Evolutionary conservation across 2,329 filamentous ascomycete species (phyloP).

Genomic region (Zymoseptoria crescenta): DNA sequence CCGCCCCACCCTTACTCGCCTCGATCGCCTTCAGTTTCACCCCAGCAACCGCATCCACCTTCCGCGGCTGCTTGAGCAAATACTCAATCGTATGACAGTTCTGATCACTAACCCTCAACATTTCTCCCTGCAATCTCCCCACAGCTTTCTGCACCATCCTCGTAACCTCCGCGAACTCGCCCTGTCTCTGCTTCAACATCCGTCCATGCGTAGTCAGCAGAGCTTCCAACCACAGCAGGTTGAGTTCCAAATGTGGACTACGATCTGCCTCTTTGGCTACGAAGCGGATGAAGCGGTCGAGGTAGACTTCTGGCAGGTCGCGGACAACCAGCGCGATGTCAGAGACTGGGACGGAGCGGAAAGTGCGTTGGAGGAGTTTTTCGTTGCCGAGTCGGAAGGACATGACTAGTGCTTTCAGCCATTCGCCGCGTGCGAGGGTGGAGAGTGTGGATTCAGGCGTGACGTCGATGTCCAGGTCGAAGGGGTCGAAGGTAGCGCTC

Average conservation of each 20-base stretch:
- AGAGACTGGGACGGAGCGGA: slow-evolving; percentile 67
- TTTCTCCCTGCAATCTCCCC: slow-evolving; percentile 69
- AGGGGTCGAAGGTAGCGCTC: slow-evolving; percentile 81
- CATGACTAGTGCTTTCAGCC: slow-evolving; percentile 91
- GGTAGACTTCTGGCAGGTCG: slow-evolving; percentile 75
- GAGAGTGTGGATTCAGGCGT: slow-evolving; percentile 64
- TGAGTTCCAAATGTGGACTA: slow-evolving; percentile 90
- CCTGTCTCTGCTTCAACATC: slow-evolving; percentile 73
- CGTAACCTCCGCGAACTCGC: slow-evolving; percentile 74
- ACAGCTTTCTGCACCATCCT: slow-evolving; percentile 75
- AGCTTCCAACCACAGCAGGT: slow-evolving; percentile 83
- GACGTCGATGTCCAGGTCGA: slow-evolving; percentile 89
- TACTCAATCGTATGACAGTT: slow-evolving; percentile 89
- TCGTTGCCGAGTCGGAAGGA: slow-evolving; percentile 90
- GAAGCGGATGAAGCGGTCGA: slow-evolving; percentile 75
- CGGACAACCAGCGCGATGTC: slow-evolving; percentile 73
- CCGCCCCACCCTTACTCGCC: slow-evolving; percentile 9
- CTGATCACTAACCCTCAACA: slow-evolving; percentile 75
- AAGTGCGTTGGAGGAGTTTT: slow-evolving; percentile 73
- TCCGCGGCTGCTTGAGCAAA: slow-evolving; percentile 42
- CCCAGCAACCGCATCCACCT: slow-evolving; percentile 1
- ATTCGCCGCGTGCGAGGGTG: slow-evolving; percentile 71
- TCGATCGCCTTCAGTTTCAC: slow-evolving; percentile 15
- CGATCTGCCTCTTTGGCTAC: slow-evolving; percentile 82
- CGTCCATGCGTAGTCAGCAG: slow-evolving; percentile 72